These are phyloP conservation scores for Knoxia roxburghii DNA, from an alignment of 257 asterid genomes.

Conservation along the genomic window DNA sequence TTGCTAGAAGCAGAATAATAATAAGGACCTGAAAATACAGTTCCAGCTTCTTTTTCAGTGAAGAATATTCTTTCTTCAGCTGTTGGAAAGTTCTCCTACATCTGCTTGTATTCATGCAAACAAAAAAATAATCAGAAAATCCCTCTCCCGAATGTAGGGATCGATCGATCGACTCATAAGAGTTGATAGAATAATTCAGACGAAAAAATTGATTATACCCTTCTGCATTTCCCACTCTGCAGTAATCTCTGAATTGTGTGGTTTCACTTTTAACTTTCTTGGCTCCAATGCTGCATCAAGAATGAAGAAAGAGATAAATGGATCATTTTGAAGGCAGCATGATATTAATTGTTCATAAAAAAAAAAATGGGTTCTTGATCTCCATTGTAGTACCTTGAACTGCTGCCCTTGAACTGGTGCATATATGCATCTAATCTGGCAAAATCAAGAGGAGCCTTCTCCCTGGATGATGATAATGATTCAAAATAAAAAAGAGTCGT, in stretches of 20 bases:
- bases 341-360: background rate
- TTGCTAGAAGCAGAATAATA: background rate
- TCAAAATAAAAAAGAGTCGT: too few relatives aligned
- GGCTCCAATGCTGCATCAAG: constrained; percentile 86
- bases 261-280: constrained; percentile 63
- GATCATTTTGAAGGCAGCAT: too few relatives aligned
- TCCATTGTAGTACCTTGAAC: constrained; percentile 45
- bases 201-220: constrained; percentile 37
- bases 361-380: too few relatives aligned
- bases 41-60: constrained; percentile 67
- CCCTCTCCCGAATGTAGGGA: too few relatives aligned
- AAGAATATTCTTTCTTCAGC: constrained; percentile 58
- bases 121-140: too few relatives aligned
- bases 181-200: too few relatives aligned
- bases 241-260: constrained; percentile 56
- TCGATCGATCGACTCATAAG: too few relatives aligned
- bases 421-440: constrained; percentile 50
- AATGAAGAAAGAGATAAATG: too few relatives aligned
- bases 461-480: constrained; percentile 14
- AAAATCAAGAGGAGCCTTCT: constrained; percentile 30
- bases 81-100: constrained; percentile 67
- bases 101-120: constrained; percentile 26
- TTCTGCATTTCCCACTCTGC: constrained; percentile 58
- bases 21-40: constrained; percentile 60
- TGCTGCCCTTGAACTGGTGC: constrained; percentile 76